phyloP scores from a whole-genome alignment of 2,329 filamentous ascomycete species.

The Pseudomassariella vexata region DNA sequence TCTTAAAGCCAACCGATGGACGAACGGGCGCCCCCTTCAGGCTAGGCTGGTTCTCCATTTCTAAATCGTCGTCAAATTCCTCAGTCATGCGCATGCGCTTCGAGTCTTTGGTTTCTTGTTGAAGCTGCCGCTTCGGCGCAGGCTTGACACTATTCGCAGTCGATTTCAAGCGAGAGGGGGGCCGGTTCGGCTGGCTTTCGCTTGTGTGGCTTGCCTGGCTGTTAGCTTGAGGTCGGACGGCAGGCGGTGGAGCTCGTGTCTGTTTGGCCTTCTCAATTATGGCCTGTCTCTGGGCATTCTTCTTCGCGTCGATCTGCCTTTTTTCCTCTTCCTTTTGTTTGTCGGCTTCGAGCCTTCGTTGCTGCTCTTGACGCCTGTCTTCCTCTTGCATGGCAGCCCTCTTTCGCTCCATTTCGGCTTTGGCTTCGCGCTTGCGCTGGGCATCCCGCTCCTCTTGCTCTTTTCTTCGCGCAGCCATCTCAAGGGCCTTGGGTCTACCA shows the following conservation, averaged over 20 bases:
- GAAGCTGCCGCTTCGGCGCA: slow-evolving; percentile 67
- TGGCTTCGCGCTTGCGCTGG: slow-evolving; percentile 74
- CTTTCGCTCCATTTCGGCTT: slow-evolving; percentile 75
- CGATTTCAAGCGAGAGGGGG: slow-evolving; percentile 54
- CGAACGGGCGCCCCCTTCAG: slow-evolving; percentile 82
- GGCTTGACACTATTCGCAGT: slow-evolving; percentile 63
- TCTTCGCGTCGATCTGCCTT: slow-evolving; percentile 60
- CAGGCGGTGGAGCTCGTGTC: slow-evolving; percentile 56
- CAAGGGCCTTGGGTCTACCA: slow-evolving; percentile 64
- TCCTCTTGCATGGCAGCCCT: slow-evolving; percentile 62
- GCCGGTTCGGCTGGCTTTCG: slow-evolving; percentile 32
- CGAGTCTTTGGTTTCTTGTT: slow-evolving; percentile 61
- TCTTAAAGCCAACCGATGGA: slow-evolving; percentile 65
- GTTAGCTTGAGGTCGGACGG: slow-evolving; percentile 45
- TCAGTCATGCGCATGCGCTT: slow-evolving; percentile 80
- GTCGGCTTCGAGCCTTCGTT: slow-evolving; percentile 55
- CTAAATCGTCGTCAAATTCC: slow-evolving; percentile 58
- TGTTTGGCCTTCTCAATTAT: slow-evolving; percentile 61
- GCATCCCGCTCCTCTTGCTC: slow-evolving; percentile 79
- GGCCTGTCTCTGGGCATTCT: slow-evolving; percentile 57
- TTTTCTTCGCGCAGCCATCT: slow-evolving; percentile 73
- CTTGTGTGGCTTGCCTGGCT: slow-evolving; percentile 28
- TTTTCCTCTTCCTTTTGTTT: slow-evolving; percentile 56
- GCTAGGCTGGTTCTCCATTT: slow-evolving; percentile 53
- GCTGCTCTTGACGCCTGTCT: slow-evolving; percentile 53